Evolutionary conservation across 2,329 filamentous ascomycete species (phyloP).

Genomic region (Aspergillus ochraceus): DNA sequence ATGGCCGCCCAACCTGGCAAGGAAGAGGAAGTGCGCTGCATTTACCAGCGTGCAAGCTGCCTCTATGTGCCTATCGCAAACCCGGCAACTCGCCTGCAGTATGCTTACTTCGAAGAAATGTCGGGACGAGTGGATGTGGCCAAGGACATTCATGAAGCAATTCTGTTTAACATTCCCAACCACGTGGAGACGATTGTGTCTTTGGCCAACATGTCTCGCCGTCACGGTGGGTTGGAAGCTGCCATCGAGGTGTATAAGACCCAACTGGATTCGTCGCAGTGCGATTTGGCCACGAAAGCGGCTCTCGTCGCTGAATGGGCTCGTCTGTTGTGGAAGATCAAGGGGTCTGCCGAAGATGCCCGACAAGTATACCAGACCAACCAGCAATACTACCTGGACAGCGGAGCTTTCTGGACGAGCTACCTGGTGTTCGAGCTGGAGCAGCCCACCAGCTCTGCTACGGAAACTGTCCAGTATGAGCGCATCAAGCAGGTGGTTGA

Average conservation of each 20-base stretch:
- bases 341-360: slow-evolving; percentile 76
- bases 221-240: slow-evolving; percentile 78
- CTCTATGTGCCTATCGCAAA: slow-evolving; percentile 84
- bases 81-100: slow-evolving; percentile 81
- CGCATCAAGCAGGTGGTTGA: slow-evolving; percentile 80
- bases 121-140: slow-evolving; percentile 74
- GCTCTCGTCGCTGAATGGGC: slow-evolving; percentile 89
- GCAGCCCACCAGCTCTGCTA: slow-evolving; percentile 68
- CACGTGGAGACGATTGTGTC: slow-evolving; percentile 87
- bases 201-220: slow-evolving; percentile 80
- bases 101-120: slow-evolving; percentile 93
- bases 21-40: slow-evolving; percentile 85
- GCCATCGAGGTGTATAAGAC: slow-evolving; percentile 80
- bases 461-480: slow-evolving; percentile 65
- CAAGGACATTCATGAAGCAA: slow-evolving; percentile 78
- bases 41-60: slow-evolving; percentile 83
- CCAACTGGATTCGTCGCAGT: slow-evolving; percentile 71
- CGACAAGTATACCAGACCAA: slow-evolving; percentile 82
- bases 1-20: slow-evolving; percentile 79
- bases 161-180: slow-evolving; percentile 73
- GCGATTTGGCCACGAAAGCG: slow-evolving; percentile 79
- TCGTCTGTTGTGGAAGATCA: slow-evolving; percentile 79
- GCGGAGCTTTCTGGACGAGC: slow-evolving; percentile 82
- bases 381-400: slow-evolving; percentile 79
- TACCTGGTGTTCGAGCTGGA: slow-evolving; percentile 88